Evolutionary conservation across 495 filamentous ascomycete species (phyloP), one percentile per base, ranked within the genome.

Genomic region (Daldinia bambusicola): DNA sequence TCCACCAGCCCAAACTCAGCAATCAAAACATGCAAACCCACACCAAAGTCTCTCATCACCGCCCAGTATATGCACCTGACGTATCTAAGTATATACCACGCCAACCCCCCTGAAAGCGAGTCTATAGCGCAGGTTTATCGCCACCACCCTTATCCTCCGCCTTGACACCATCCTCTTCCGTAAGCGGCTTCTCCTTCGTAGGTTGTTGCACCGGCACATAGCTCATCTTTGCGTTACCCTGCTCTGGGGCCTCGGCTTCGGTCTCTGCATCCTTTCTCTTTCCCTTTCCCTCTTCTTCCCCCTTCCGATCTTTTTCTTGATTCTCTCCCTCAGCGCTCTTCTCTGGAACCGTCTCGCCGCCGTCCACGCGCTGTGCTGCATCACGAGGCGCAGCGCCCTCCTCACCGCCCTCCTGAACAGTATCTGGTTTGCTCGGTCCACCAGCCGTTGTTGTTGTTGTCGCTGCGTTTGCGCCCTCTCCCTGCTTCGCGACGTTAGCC

Each of bases 401-500:
- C 56, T 38, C 5, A 59, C 8, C n/a, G 22, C 50, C 5, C 22
- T 32, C 50, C 50, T 53, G 13, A 53, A 10, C 12, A 32, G 7
- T 10, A 32, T 53, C 50, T 6, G 50, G 30, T 30, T 2, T 18
- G 4, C 7, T 0, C 53, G 62, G 5, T 34, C 4, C 10, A 45
- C 12, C 56, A n/a, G 14, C 50, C 51, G 20, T 26, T 37, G 32
- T 22, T 22, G 45, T 10, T 51, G n/a, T 51, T 51, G 53, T 16
- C n/a, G n/a, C n/a, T n/a, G n/a, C n/a, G n/a, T n/a, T n/a, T n/a
- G 26, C 26, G n/a, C 26, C 43, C 38, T 63, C 50, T 58, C 48
- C 69, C 75, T 75, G 72, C 61, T n/a, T 66, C 32, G 36, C 41
- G 55, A 61, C 30, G 66, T 77, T 75, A 75, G 72, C 67, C 38